Conservation (phyloP, 2,329 filamentous ascomycete species). For the Ophiostoma sp. region DNA sequence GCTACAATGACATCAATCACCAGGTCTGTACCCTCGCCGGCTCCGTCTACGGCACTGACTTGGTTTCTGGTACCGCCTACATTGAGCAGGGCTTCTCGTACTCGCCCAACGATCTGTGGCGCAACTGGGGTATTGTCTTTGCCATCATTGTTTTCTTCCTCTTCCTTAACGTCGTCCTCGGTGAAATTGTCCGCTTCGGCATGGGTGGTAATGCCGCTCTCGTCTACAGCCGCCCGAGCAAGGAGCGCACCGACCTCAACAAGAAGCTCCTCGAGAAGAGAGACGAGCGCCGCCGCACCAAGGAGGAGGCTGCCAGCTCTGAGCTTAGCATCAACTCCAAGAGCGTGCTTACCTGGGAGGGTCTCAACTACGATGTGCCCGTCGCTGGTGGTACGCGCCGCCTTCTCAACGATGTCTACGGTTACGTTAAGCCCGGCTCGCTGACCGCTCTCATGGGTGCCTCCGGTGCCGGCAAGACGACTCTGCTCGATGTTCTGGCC, state of each 20-base stretch:
- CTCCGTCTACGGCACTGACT: constrained; percentile 62
- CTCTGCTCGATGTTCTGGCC: constrained; percentile 73
- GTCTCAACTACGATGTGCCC: constrained; percentile 75
- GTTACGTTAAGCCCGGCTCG: constrained; percentile 74
- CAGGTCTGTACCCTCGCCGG: constrained; percentile 82
- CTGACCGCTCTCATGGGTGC: constrained; percentile 78
- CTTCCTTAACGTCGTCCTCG: constrained; percentile 71
- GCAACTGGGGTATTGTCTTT: constrained; percentile 80
- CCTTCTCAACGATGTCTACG: constrained; percentile 58
- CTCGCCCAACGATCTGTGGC: constrained; percentile 67
- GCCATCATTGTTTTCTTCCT: constrained; percentile 76
- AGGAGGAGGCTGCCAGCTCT: constrained; percentile 43
- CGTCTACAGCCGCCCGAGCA: constrained; percentile 70
- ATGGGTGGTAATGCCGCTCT: constrained; percentile 80
- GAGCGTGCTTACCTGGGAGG: constrained; percentile 80
- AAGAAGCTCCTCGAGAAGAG: constrained; percentile 60
- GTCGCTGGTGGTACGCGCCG: constrained; percentile 57
- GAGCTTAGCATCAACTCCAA: constrained; percentile 60
- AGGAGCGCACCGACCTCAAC: constrained; percentile 67
- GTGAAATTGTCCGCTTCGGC: constrained; percentile 75
- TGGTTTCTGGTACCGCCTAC: constrained; percentile 68
- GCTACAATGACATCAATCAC: constrained; percentile 68
- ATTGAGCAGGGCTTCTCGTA: constrained; percentile 70
- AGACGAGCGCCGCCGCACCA: constrained; percentile 53
- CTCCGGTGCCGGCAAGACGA: constrained; percentile 86